These are phyloP conservation scores for Eucalyptus globulus DNA, from an alignment of 345 rosid genomes.

Conservation along the genomic window DNA sequence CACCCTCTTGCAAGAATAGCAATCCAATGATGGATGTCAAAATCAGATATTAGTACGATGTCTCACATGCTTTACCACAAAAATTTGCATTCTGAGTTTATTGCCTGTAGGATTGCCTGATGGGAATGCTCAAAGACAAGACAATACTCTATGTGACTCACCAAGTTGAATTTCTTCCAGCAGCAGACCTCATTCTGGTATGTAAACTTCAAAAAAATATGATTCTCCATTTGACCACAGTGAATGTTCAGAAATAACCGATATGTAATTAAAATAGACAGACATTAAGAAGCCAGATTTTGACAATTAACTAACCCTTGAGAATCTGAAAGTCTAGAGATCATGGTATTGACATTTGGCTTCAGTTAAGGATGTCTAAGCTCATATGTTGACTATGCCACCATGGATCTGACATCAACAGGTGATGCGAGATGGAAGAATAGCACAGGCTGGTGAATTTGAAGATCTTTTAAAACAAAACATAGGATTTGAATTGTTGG, in stretches of 20 bases:
- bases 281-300: neutral
- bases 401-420: conserved; percentile 1
- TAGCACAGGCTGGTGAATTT: conserved; percentile 72
- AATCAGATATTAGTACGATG: neutral
- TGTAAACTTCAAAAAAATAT: neutral
- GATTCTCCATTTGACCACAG: neutral
- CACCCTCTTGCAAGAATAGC: neutral
- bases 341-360: neutral
- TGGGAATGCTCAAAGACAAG: conserved; percentile 72
- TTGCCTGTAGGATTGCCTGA: conserved; percentile 62
- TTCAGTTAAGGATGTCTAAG: neutral
- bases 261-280: neutral
- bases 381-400: neutral
- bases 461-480: conserved; percentile 65
- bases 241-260: neutral
- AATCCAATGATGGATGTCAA: neutral
- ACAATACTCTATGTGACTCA: conserved; percentile 83
- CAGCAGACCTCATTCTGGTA: conserved; percentile 91
- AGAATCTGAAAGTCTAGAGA: neutral
- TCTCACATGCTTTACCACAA: neutral
- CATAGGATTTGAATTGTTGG: conserved; percentile 79
- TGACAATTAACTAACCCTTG: neutral
- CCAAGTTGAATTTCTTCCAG: conserved; percentile 97
- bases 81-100: neutral
- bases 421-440: conserved; percentile 93